Evolutionary conservation across 768 basidiomycete species (phyloP).

Genomic region (Xerocomus potaroensis): DNA sequence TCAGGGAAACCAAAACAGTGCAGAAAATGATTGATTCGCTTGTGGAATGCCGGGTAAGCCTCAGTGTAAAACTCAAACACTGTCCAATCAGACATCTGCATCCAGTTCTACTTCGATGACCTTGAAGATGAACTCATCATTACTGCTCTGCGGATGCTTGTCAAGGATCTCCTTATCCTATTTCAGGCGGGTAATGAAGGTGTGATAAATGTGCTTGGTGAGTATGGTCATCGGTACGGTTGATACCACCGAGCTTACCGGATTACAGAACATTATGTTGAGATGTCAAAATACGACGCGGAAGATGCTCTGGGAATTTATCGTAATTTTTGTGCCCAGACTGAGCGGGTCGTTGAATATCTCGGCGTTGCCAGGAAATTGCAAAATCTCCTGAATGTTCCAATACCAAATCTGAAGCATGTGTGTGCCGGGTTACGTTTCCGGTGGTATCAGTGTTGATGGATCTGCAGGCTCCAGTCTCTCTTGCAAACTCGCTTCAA

Average conservation of each 20-base stretch:
- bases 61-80: background rate
- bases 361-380: conserved; percentile 89
- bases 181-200: conserved; percentile 98
- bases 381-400: conserved; percentile 88
- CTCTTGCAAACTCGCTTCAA: conserved; percentile 87
- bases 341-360: conserved; percentile 89
- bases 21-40: conserved; percentile 87
- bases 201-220: conserved; percentile 75
- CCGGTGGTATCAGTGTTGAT: background rate
- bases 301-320: conserved; percentile 81
- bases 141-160: conserved; percentile 85
- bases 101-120: conserved; percentile 89
- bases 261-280: conserved; percentile 85
- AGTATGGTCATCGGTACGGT: conserved; percentile 29
- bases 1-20: conserved; percentile 88
- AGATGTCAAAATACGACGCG: conserved; percentile 96
- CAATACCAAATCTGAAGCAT: conserved; percentile 92
- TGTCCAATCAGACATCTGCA: background rate
- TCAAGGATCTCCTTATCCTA: conserved; percentile 92
- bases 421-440: conserved; percentile 36
- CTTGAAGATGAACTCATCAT: conserved; percentile 89
- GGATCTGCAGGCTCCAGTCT: conserved; percentile 78
- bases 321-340: conserved; percentile 91
- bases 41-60: conserved; percentile 80
- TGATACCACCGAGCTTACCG: conserved; percentile 12